Percentiles rank a stretch among this genome's conserved stretches.
Conservation (phyloP, 768 basidiomycete species). For the Leucocoprinus leucothites region DNA sequence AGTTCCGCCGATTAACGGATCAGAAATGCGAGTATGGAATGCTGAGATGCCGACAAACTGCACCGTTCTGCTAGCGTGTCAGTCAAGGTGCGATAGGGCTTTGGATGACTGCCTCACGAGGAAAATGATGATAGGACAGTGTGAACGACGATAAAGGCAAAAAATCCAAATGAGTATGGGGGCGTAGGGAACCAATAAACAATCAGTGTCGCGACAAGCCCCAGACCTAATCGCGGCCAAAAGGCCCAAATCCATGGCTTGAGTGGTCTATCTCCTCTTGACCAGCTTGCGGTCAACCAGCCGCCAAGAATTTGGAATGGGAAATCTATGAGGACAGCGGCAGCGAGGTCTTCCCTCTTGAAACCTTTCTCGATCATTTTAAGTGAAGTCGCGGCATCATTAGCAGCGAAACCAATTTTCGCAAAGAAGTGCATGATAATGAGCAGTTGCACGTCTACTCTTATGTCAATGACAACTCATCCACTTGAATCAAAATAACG, state of each 20-base stretch:
- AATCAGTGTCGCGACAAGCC: conserved; percentile 66
- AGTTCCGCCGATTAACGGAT: conserved; percentile 95
- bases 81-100: background rate
- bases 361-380: conserved; percentile 98
- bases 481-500: conserved; percentile 20
- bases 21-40: conserved; percentile 95
- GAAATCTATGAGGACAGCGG: conserved; percentile 94
- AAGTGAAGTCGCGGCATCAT: conserved; percentile 85
- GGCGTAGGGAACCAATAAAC: conserved; percentile 84
- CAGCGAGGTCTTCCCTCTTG: conserved; percentile 92
- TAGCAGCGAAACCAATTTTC: conserved; percentile 93
- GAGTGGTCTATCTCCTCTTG: conserved; percentile 72
- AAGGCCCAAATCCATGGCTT: conserved; percentile 91
- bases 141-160: conserved; percentile 73
- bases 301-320: conserved; percentile 96
- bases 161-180: conserved; percentile 73
- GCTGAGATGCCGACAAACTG: conserved; percentile 99
- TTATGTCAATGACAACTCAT: background rate
- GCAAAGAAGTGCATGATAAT: conserved; percentile 85
- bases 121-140: conserved; percentile 85
- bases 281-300: conserved; percentile 92
- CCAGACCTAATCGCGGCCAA: conserved; percentile 80
- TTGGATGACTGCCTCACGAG: conserved; percentile 49
- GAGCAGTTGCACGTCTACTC: conserved; percentile 85
- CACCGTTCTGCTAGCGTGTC: conserved; percentile 65